These are phyloP conservation scores for Fraxinus latifolia DNA, from an alignment of 305 asterid genomes.

Conservation along the genomic window DNA sequence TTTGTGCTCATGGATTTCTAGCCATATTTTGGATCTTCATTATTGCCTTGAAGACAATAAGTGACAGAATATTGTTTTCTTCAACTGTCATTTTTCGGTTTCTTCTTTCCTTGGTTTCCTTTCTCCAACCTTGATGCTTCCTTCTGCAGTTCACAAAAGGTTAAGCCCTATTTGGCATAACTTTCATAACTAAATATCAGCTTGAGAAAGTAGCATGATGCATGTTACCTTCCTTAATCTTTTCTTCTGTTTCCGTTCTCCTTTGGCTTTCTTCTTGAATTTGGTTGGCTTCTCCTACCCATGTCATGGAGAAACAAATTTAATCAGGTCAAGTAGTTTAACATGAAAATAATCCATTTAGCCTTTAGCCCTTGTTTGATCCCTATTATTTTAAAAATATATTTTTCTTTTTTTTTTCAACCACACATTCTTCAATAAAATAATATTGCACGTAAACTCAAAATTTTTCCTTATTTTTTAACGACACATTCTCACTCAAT, in stretches of 20 bases:
- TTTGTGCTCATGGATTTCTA: neutral
- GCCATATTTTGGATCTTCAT: constrained; percentile 17
- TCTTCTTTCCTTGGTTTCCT: constrained; percentile 38
- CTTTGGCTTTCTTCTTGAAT: constrained; percentile 46
- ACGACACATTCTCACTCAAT: neutral
- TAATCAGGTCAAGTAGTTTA: constrained; percentile 11
- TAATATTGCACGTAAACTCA: neutral
- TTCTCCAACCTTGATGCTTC: constrained; percentile 27
- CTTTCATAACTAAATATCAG: neutral
- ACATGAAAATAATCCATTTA: constrained; percentile 10
- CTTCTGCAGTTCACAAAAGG: constrained; percentile 26
- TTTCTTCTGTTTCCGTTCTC: constrained; percentile 39
- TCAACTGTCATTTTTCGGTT: constrained; percentile 40
- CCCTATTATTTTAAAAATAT: neutral
- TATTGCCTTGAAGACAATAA: constrained; percentile 10
- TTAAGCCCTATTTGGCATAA: constrained; percentile 8
- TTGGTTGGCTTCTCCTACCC: constrained; percentile 31
- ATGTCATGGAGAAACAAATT: constrained; percentile 1
- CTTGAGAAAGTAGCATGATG: neutral
- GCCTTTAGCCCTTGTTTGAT: neutral
- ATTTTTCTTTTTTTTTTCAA: neutral
- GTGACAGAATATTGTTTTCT: constrained; percentile 6
- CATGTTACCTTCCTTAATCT: constrained; percentile 49
- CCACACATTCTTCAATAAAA: neutral
- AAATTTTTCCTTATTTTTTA: too few species aligned